Evolutionary conservation across 768 basidiomycete species (phyloP).

Genomic region (Leccinum rimulosum): DNA sequence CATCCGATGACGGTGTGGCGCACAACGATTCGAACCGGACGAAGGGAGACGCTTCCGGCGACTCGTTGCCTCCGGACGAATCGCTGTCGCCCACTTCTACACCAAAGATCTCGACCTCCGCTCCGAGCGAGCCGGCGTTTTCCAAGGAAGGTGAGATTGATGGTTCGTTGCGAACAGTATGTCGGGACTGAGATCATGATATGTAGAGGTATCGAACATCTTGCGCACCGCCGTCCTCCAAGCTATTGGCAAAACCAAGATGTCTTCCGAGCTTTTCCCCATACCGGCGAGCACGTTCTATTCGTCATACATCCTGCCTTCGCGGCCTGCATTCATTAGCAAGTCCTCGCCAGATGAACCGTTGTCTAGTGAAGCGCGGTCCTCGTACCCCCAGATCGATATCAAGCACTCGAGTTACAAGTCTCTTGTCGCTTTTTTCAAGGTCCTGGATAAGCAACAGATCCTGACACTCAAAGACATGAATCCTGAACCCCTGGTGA

Average conservation of each 20-base stretch:
- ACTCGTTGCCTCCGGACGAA: conserved; percentile 11
- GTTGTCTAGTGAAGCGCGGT: conserved; percentile 18
- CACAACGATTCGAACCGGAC: conserved; percentile 18
- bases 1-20: conserved; percentile 2
- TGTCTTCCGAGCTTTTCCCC: conserved; percentile 60
- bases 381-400: conserved; percentile 48
- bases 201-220: conserved; percentile 34
- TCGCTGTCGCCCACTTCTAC: conserved; percentile 1
- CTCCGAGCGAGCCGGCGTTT: conserved; percentile 12
- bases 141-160: conserved; percentile 29
- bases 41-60: conserved; percentile 18
- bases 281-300: conserved; percentile 77
- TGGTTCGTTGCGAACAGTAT: not conserved
- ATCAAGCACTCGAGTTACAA: conserved; percentile 82
- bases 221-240: conserved; percentile 66
- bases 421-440: conserved; percentile 79
- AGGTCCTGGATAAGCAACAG: conserved; percentile 68
- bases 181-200: not conserved
- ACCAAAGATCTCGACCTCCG: conserved; percentile 6
- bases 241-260: conserved; percentile 47
- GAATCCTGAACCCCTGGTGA: conserved; percentile 52
- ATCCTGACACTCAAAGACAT: conserved; percentile 69
- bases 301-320: conserved; percentile 72
- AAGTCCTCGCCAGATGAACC: conserved; percentile 12
- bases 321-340: conserved; percentile 60